Evolutionary conservation across 1,284 basidiomycete genomes (phyloP), one percentile per base, ranked within the genome.

Genomic region (Wallemia hederae): DNA sequence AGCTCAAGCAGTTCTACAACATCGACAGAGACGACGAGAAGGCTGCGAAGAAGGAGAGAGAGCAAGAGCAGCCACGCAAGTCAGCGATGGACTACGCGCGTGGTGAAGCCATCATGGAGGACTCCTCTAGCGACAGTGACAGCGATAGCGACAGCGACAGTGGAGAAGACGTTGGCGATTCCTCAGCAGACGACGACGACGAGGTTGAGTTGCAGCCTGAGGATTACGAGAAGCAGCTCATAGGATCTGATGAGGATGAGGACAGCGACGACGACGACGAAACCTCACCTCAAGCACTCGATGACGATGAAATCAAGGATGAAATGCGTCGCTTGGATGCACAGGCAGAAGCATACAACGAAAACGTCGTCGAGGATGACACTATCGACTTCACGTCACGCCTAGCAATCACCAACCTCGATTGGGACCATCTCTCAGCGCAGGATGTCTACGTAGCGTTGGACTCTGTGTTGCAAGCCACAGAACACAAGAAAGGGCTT

Each of bases 301-400:
- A 59, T 64, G 64, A 60, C 66, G 62, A 7, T 66, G 64, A 62
- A 64, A 66, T 61, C 64, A 64, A 56, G 66, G 64, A 59, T 62
- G 65, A 39, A 63, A 63, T 17, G 62, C 64, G 59, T 62, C 63
- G 56, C 62, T 64, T 60, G 62, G 63, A 17, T 65, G 63, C 29
- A 64, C 64, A 62, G 63, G 64, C 19, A 62, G 62, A 17, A 63
- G 64, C 58, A 64, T 64, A 28, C 31, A 34, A 34, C 55, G 25
- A n/a, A 3, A n/a, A 27, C 27, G 19, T 2, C 24, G 55, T 31
- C 55, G 27, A 58, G 22, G 19, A 31, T 3, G 26, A 57, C 24
- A 31, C 60, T 22, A 27, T 58, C 29, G 60, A 57, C 57, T 34
- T 31, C 39, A 31, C 55, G 25, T 24, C 39, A 24, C 27, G 57